These are phyloP conservation scores for Tylopilus vinaceipallidus DNA, from an alignment of 768 basidiomycete genomes.

Conservation along the genomic window DNA sequence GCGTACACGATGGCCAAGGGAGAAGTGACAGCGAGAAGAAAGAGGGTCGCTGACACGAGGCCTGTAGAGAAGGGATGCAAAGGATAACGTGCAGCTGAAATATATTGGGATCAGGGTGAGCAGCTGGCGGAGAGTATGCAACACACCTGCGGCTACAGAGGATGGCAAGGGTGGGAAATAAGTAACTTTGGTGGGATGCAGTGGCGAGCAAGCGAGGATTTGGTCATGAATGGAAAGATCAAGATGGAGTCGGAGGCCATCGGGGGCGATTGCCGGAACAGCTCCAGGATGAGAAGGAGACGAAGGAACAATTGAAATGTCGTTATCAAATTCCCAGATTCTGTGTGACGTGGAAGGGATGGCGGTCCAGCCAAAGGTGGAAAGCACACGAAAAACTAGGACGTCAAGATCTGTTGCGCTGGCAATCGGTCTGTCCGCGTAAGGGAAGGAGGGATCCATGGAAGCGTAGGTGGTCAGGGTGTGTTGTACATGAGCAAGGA, in stretches of 20 bases:
- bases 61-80: constrained; percentile 9
- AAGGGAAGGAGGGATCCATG: constrained; percentile 32
- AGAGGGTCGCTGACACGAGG: constrained; percentile 16
- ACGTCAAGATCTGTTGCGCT: constrained; percentile 41
- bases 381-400: constrained; percentile 40
- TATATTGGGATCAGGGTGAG: neutral
- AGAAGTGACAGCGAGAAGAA: constrained; percentile 14
- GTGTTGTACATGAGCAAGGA: constrained; percentile 37
- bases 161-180: constrained; percentile 21
- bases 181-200: constrained; percentile 28
- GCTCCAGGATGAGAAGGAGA: neutral
- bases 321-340: constrained; percentile 30
- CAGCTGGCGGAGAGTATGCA: neutral
- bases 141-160: constrained; percentile 17
- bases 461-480: constrained; percentile 50
- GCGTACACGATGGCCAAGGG: constrained; percentile 19
- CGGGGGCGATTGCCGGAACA: constrained; percentile 7
- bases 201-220: constrained; percentile 19
- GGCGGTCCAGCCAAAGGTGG: constrained; percentile 41
- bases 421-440: constrained; percentile 21
- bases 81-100: constrained; percentile 11
- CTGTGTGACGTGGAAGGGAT: constrained; percentile 12
- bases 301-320: constrained; percentile 24
- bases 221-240: constrained; percentile 28
- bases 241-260: constrained; percentile 25